Percentiles rank a stretch among this genome's conserved stretches.
Conservation (phyloP, 2,329 filamentous ascomycete genomes). For the Nannizziopsis arthrosporioides region DNA sequence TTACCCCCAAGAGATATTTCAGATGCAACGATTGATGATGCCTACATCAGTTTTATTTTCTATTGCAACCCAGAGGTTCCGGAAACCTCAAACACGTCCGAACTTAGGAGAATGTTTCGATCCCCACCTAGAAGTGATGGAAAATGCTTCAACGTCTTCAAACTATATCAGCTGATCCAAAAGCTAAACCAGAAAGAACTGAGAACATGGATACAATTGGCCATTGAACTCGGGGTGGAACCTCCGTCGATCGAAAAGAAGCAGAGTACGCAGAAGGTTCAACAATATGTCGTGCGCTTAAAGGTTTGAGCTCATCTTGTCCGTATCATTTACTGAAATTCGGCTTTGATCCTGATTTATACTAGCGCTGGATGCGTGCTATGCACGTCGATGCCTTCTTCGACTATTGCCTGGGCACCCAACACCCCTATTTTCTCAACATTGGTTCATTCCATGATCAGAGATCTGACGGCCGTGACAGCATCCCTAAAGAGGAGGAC, state of each 20-base stretch:
- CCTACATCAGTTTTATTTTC: constrained; percentile 74
- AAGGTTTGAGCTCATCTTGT: constrained; percentile 49
- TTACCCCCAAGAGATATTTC: constrained; percentile 59
- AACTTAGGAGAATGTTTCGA: constrained; percentile 64
- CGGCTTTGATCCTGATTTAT: constrained; percentile 6
- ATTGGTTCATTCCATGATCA: constrained; percentile 56
- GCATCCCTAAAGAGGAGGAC: constrained; percentile 75
- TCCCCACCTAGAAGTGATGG: constrained; percentile 75
- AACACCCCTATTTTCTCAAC: constrained; percentile 67
- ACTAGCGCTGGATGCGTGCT: constrained; percentile 84
- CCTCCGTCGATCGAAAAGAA: constrained; percentile 69
- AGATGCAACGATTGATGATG: constrained; percentile 61
- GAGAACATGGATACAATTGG: constrained; percentile 85
- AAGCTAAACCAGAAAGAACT: constrained; percentile 71
- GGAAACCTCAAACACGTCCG: constrained; percentile 54
- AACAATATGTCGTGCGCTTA: constrained; percentile 83
- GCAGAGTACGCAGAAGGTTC: constrained; percentile 83
- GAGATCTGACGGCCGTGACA: constrained; percentile 58
- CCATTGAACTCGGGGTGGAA: constrained; percentile 76
- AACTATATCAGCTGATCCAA: constrained; percentile 64
- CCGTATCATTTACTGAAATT: constrained; percentile 10
- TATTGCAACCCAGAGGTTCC: constrained; percentile 80
- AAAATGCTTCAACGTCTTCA: constrained; percentile 70
- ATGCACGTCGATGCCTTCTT: constrained; percentile 95
- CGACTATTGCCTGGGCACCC: constrained; percentile 69